Evolutionary conservation across 805 yeast species (phyloP).

Genomic region (Suhomyces prunicola): DNA sequence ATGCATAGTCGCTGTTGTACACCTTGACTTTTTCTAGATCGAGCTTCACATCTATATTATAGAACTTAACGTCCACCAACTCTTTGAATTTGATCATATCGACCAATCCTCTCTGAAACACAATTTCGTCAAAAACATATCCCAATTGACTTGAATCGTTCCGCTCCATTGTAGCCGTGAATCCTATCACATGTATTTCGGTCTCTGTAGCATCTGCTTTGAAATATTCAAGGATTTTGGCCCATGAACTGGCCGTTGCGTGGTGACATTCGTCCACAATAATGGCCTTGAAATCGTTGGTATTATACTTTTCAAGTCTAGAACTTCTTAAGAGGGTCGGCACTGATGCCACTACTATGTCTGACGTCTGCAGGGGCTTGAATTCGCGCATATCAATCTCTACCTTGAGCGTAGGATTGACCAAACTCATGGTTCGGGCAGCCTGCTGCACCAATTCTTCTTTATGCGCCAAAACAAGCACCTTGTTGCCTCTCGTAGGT

Average conservation of each 20-base stretch:
- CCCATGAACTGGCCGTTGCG: slow-evolving; percentile 70
- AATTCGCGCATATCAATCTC: slow-evolving; percentile 67
- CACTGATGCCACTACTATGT: slow-evolving; percentile 75
- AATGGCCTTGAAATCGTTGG: slow-evolving; percentile 63
- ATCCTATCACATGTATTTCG: slow-evolving; percentile 65
- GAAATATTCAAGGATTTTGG: slow-evolving; percentile 57
- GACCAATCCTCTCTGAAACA: slow-evolving; percentile 60
- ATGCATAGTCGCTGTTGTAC: slow-evolving; percentile 52
- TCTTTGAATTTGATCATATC: slow-evolving; percentile 69
- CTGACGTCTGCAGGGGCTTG: slow-evolving; percentile 45
- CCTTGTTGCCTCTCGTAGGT: slow-evolving; percentile 30
- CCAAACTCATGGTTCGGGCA: slow-evolving; percentile 39
- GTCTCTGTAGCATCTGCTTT: slow-evolving; percentile 41
- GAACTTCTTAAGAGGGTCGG: slow-evolving; percentile 51
- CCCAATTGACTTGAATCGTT: slow-evolving; percentile 65
- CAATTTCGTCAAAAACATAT: slow-evolving; percentile 66
- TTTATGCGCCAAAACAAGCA: slow-evolving; percentile 74
- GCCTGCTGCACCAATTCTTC: slow-evolving; percentile 79
- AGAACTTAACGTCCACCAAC: slow-evolving; percentile 66
- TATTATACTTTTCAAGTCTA: slow-evolving; percentile 53
- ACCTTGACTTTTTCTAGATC: slow-evolving; percentile 37
- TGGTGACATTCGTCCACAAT: slow-evolving; percentile 94
- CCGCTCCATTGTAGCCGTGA: slow-evolving; percentile 83
- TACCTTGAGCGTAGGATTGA: slow-evolving; percentile 51
- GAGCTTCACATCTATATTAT: slow-evolving; percentile 50